A percentile compares a stretch with the other conserved stretches of the same genome.
Evolutionary conservation across 352 stramenopile species (phyloP).

Genomic region (Globisporangium polare): DNA sequence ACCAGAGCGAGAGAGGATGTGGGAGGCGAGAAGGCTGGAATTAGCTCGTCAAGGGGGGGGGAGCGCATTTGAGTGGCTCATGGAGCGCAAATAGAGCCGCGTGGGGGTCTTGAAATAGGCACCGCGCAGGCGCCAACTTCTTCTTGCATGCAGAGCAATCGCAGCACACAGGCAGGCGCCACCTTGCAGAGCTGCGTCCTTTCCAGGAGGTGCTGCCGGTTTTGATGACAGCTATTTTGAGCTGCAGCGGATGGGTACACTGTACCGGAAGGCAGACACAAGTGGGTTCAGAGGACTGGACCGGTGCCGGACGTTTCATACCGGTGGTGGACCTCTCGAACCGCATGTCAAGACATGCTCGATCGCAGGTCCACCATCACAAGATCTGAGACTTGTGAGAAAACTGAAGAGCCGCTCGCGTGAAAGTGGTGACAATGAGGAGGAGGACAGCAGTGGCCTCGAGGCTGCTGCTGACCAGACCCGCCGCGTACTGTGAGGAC

Average conservation of each 20-base stretch:
- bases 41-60: neutral
- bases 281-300: neutral
- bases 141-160: neutral
- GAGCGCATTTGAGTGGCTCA: neutral
- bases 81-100: neutral
- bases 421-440: neutral
- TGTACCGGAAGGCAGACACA: neutral
- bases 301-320: neutral
- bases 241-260: neutral
- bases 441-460: slow-evolving; percentile 6
- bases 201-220: no score
- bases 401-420: neutral
- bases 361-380: neutral
- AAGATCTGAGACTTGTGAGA: neutral
- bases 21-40: neutral
- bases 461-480: neutral
- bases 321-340: slow-evolving; percentile 6
- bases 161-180: neutral
- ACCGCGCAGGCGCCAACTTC: neutral
- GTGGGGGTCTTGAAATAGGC: neutral
- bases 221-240: neutral
- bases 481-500: neutral
- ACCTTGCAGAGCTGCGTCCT: no score
- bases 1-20: neutral
- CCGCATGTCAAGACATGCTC: neutral